Percentiles rank a stretch among this genome's conserved stretches.
Evolutionary conservation across 495 filamentous ascomycete genomes (phyloP).

Genomic region (Sordaria brevicollis): DNA sequence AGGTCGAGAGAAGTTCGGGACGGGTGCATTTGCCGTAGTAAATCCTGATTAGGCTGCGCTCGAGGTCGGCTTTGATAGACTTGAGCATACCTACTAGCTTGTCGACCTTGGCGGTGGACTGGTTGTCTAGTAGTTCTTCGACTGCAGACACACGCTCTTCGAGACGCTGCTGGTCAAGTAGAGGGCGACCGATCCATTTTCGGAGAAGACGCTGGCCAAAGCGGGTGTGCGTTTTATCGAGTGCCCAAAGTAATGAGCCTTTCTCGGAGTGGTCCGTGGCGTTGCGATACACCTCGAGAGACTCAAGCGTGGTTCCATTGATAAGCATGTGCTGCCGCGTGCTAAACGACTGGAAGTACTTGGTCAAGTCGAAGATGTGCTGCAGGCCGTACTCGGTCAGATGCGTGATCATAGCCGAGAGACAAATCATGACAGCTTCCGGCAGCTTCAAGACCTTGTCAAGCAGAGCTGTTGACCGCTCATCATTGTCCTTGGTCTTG

Average conservation of each 20-base stretch:
- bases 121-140: conserved; percentile 69
- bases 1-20: conserved; percentile 73
- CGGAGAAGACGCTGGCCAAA: conserved; percentile 82
- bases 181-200: conserved; percentile 90
- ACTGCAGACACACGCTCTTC: conserved; percentile 82
- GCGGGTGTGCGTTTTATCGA: conserved; percentile 84
- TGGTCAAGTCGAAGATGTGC: conserved; percentile 93
- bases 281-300: conserved; percentile 92
- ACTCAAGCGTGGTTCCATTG: conserved; percentile 90
- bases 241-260: conserved; percentile 89
- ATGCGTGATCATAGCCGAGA: conserved; percentile 95
- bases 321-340: conserved; percentile 91
- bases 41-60: conserved; percentile 85
- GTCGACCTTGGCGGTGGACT: conserved; percentile 56
- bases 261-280: conserved; percentile 78
- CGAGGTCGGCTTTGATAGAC: conserved; percentile 71
- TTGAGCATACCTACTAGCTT: conserved; percentile 58
- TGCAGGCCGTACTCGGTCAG: conserved; percentile 88
- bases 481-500: conserved; percentile 56
- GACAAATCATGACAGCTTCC: conserved; percentile 78
- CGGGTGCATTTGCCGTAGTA: conserved; percentile 95
- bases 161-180: conserved; percentile 67
- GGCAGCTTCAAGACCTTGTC: conserved; percentile 81
- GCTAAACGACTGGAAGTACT: conserved; percentile 96
- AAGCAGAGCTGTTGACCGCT: conserved; percentile 49